phyloP scores from a whole-genome alignment of 768 basidiomycete species.

The Cyclocybe aegerita region DNA sequence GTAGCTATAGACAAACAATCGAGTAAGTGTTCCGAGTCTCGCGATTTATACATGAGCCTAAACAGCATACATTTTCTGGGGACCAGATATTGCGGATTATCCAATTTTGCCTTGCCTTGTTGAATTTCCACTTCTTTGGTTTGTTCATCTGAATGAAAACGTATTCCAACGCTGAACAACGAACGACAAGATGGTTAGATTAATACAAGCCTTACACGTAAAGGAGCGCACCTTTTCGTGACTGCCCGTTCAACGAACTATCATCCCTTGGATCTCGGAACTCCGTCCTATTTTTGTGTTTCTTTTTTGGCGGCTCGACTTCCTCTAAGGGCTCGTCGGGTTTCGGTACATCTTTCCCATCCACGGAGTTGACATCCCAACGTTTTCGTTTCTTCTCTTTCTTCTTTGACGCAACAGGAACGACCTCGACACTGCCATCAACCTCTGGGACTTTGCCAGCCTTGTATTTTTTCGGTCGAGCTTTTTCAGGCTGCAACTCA shows the following conservation, averaged over 20 bases:
- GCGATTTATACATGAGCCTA: too few relatives aligned
- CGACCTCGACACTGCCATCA: constrained; percentile 1
- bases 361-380: constrained; percentile 1
- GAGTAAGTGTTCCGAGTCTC: background rate
- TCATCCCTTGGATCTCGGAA: constrained; percentile 44
- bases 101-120: constrained; percentile 77
- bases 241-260: constrained; percentile 32
- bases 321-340: constrained; percentile 1
- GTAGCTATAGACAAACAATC: constrained; percentile 10
- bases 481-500: constrained; percentile 4
- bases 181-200: background rate
- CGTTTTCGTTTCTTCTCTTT: constrained; percentile 18
- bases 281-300: constrained; percentile 42
- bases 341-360: constrained; percentile 8
- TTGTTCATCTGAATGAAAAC: constrained; percentile 53
- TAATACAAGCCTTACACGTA: background rate
- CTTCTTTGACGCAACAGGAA: constrained; percentile 2
- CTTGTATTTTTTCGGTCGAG: constrained; percentile 4
- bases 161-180: constrained; percentile 42
- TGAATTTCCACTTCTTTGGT: constrained; percentile 65
- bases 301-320: constrained; percentile 26
- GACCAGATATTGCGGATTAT: constrained; percentile 66
- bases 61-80: constrained; percentile 18
- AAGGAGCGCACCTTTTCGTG: constrained; percentile 37
- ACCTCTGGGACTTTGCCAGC: constrained; percentile 1